A percentile compares a stretch with the other conserved stretches of the same genome.
Evolutionary conservation across 192 early-diverging fungal genomes (phyloP).

Genomic region (Coemansia sp.): DNA sequence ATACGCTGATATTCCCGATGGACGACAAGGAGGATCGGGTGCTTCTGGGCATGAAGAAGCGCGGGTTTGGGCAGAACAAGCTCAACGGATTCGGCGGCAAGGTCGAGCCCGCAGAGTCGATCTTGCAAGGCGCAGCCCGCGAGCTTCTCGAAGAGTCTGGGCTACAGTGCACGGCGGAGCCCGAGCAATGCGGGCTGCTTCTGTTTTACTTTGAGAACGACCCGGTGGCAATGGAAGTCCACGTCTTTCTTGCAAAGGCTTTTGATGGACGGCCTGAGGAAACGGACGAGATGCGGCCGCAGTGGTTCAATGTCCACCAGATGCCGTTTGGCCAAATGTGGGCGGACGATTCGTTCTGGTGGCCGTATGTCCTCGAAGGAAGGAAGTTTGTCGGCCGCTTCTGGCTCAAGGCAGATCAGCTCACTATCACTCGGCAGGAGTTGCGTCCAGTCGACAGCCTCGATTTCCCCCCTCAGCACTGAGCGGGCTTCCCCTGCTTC

Average conservation of each 20-base stretch:
- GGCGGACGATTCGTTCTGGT: conserved; percentile 71
- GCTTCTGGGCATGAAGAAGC: conserved; percentile 79
- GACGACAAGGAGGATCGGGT: conserved; percentile 34
- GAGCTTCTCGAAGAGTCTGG: conserved; percentile 68
- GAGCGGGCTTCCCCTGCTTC: no score
- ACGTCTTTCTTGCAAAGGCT: conserved; percentile 59
- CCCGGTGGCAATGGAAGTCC: conserved; percentile 65
- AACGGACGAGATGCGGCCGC: conserved; percentile 76
- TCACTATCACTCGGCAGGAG: conserved; percentile 32
- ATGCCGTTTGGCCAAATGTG: conserved; percentile 75
- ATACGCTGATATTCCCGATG: conserved; percentile 51
- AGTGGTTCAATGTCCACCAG: conserved; percentile 63
- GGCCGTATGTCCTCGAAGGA: conserved; percentile 56
- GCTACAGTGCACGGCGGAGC: conserved; percentile 32
- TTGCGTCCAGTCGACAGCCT: conserved; percentile 18
- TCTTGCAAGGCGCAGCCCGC: conserved; percentile 62
- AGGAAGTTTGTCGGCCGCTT: conserved; percentile 57
- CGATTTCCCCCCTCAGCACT: background rate
- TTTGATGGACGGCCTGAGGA: conserved; percentile 59
- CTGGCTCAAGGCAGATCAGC: conserved; percentile 53
- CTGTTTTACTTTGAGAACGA: conserved; percentile 70
- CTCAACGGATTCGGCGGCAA: conserved; percentile 85
- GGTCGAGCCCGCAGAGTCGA: conserved; percentile 67
- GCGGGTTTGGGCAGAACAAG: conserved; percentile 71
- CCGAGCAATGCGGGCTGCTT: conserved; percentile 60